Evolutionary conservation across 192 early-diverging fungal species (phyloP).

Genomic region (Jimgerdemannia flammicorona): DNA sequence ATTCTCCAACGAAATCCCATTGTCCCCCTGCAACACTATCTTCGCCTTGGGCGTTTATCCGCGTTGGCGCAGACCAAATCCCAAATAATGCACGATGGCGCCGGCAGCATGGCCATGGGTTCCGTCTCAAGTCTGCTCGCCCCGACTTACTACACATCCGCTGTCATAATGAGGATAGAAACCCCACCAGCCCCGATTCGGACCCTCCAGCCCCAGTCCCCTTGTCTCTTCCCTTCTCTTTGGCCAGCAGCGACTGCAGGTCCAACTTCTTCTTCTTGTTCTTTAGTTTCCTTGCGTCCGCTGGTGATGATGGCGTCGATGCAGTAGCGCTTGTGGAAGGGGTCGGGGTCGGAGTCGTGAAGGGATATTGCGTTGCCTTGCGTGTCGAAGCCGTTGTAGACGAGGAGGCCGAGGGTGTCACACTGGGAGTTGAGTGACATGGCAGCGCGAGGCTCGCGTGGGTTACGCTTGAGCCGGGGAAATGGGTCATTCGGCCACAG

Average conservation of each 20-base stretch:
- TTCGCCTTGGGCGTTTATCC: no score
- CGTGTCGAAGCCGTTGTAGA: not conserved
- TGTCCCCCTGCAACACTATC: no score
- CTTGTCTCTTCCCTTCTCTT: slow-evolving; percentile 1
- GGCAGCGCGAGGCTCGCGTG: not conserved
- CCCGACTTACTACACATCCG: no score
- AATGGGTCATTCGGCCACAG: not conserved
- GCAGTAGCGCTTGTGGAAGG: not conserved
- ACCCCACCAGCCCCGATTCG: not conserved
- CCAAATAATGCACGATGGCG: no score
- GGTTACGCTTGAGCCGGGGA: not conserved
- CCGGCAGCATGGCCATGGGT: no score
- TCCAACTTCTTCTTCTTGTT: slow-evolving; percentile 12
- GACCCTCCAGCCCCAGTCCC: not conserved
- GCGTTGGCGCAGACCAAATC: no score
- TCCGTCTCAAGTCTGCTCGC: no score
- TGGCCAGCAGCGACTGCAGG: slow-evolving; percentile 10
- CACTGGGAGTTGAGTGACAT: not conserved
- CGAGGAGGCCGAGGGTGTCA: not conserved
- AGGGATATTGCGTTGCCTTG: not conserved
- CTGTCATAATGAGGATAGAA: not conserved
- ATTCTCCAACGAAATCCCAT: no score
- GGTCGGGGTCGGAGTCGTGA: not conserved
- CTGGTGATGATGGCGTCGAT: not conserved
- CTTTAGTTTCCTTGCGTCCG: not conserved